Base-by-base conservation (phyloP, 2,329 filamentous ascomycete species). In the Colletotrichum kahawae region DNA sequence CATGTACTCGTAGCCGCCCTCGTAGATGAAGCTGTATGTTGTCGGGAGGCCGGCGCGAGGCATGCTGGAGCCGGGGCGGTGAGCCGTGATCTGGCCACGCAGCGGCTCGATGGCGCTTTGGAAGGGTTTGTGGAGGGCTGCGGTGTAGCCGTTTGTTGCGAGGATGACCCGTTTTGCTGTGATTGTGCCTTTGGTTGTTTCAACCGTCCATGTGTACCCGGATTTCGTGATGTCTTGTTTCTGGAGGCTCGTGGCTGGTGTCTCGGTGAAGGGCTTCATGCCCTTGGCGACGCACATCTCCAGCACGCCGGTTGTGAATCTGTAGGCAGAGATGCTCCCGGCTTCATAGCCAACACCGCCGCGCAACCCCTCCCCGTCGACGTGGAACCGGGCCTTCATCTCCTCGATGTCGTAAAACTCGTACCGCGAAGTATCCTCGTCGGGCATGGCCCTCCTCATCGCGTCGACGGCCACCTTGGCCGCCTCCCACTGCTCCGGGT, bases 1-100 rank as follows among this genome's bases (percentile, higher is more conserved):
- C 87, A 94, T 91, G 81, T 94, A 94, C 75, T 94, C 93, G 79
- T 92, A 93, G 1, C 92, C 91, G 29, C 84, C 82, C 3, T 86
- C 84, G 79, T 91, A 92, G 31, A 93, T 89, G 77, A 94, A 92
- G 24, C 88, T 92, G 78, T 92, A 93, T 2, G 91, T 92, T 3
- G 85, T 87, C 7, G 83, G 80, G 33, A 91, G 79, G 13, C 86
- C 72, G 14, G 24, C 8, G 21, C 34, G n/a, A 4, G 87, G 85
- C 76, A 87, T 82, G 5, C 66, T 77, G 78, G 76, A 60, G 13
- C 86, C 81, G 63, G 84, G 77, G 27, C 82, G 67, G 56, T 85
- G 85, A 24, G 75, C 76, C 9, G 68, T 67, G 21, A 76, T 62
- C 27, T 78, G 77, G 7, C 79, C 79, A 3, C 78, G 71, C 63